A percentile compares a stretch with the other conserved stretches of the same genome.
phyloP scores from a whole-genome alignment of 345 rosid species.

The Passiflora organensis region DNA sequence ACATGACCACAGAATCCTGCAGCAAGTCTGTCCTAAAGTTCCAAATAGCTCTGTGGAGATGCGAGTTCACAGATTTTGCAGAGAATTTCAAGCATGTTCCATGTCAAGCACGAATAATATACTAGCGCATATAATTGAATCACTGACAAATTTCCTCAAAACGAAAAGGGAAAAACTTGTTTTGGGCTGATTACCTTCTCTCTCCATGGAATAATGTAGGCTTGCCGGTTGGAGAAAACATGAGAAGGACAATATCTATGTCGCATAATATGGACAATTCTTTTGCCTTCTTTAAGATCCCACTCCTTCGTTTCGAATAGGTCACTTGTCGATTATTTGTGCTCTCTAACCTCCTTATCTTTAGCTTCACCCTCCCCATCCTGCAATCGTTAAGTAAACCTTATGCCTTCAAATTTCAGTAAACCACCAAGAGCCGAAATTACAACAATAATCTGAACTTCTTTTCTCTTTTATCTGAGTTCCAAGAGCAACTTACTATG shows the following conservation, averaged over 20 bases:
- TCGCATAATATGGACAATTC: conserved; percentile 86
- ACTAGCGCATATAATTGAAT: no score
- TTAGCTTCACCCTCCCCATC: conserved; percentile 90
- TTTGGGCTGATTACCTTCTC: conserved; percentile 40
- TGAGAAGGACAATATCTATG: conserved; percentile 71
- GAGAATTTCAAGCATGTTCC: no score
- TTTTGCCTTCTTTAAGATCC: conserved; percentile 85
- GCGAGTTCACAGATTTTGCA: no score
- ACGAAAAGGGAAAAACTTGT: not conserved
- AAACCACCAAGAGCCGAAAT: no score
- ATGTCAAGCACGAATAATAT: no score
- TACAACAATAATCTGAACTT: not conserved
- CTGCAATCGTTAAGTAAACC: not conserved
- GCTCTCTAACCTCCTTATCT: conserved; percentile 79
- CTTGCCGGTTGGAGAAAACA: conserved; percentile 76
- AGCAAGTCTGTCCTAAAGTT: no score
- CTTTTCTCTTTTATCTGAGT: not conserved
- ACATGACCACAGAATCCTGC: no score
- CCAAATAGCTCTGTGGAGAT: no score
- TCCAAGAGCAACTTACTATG: not conserved
- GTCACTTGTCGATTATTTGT: conserved; percentile 69
- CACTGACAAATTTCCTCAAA: not conserved
- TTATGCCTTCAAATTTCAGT: not conserved
- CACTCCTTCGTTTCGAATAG: conserved; percentile 72
- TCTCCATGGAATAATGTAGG: conserved; percentile 71